These are phyloP conservation scores for Chaetothyriales sp. DNA, from an alignment of 2,329 filamentous ascomycete species.

Conservation along the genomic window DNA sequence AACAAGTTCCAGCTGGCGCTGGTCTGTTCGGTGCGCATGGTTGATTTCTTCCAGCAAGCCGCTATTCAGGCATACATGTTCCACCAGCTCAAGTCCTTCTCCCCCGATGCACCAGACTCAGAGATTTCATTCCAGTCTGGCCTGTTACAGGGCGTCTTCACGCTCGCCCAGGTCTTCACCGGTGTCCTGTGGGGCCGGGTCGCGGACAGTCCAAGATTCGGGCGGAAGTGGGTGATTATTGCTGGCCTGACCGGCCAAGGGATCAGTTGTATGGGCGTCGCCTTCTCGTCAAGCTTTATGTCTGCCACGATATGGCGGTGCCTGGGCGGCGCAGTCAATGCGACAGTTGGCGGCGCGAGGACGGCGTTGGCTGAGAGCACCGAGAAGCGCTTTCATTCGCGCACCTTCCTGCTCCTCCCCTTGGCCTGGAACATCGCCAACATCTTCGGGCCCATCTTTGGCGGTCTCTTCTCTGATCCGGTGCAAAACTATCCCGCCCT, in stretches of 20 bases:
- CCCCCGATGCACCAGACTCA: slow-evolving; percentile 32
- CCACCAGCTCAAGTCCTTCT: slow-evolving; percentile 61
- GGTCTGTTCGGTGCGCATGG: slow-evolving; percentile 56
- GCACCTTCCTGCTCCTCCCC: slow-evolving; percentile 44
- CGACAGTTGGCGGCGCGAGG: slow-evolving; percentile 57
- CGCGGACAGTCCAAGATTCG: slow-evolving; percentile 26
- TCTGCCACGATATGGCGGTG: slow-evolving; percentile 50
- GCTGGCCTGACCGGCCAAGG: slow-evolving; percentile 58
- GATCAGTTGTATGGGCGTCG: slow-evolving; percentile 51
- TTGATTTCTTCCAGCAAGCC: slow-evolving; percentile 62
- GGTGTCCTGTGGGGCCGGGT: slow-evolving; percentile 61
- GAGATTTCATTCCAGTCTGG: slow-evolving; percentile 57
- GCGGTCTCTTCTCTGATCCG: slow-evolving; percentile 54
- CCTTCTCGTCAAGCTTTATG: slow-evolving; percentile 49
- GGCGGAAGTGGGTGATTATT: slow-evolving; percentile 62
- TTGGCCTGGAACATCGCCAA: slow-evolving; percentile 54
- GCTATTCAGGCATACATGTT: slow-evolving; percentile 59
- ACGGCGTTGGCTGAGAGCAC: slow-evolving; percentile 60
- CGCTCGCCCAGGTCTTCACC: slow-evolving; percentile 57
- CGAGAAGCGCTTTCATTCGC: slow-evolving; percentile 47
- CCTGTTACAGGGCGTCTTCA: slow-evolving; percentile 56
- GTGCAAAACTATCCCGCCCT: slow-evolving; percentile 45
- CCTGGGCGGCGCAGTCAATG: slow-evolving; percentile 53
- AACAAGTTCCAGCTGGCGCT: slow-evolving; percentile 56
- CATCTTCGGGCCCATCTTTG: slow-evolving; percentile 40